Evolutionary conservation across 2,329 filamentous ascomycete species (phyloP).

Genomic region (Scedosporium apiospermum): DNA sequence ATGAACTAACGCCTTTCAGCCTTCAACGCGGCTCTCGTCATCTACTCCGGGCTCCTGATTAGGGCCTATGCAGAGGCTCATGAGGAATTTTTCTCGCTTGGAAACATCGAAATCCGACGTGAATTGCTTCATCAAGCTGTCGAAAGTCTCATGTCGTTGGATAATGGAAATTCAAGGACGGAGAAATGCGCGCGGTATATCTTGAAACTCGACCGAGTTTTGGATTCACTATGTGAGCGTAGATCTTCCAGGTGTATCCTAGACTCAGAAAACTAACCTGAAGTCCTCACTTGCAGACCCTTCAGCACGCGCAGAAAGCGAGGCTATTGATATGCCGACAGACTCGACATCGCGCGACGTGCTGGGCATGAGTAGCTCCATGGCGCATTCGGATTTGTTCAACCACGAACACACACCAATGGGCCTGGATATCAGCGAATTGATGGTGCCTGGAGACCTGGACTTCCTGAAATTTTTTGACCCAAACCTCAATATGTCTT

Average conservation of each 20-base stretch:
- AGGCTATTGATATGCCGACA: background rate
- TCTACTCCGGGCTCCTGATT: background rate
- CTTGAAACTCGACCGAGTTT: conserved; percentile 1
- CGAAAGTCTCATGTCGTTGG: background rate
- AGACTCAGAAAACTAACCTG: background rate
- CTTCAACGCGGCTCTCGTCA: background rate
- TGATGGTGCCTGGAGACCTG: conserved; percentile 3
- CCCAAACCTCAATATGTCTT: background rate
- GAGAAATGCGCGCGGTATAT: conserved; percentile 5
- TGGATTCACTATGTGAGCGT: conserved; percentile 1
- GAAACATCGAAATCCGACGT: background rate
- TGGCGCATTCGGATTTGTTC: background rate
- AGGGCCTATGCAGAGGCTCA: background rate
- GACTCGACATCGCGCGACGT: background rate
- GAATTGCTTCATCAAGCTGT: background rate
- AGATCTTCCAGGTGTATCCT: background rate
- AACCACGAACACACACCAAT: background rate
- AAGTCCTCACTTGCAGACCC: background rate
- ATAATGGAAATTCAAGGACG: conserved; percentile 1
- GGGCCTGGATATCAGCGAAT: background rate
- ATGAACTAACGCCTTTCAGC: background rate
- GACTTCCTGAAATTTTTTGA: conserved; percentile 6
- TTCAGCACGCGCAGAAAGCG: background rate
- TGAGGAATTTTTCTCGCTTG: background rate
- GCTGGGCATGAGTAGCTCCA: background rate